A percentile compares a stretch with the other conserved stretches of the same genome.
Evolutionary conservation across 108 stramenopile genomes (phyloP).

Genomic region (Skeletonema grethae): DNA sequence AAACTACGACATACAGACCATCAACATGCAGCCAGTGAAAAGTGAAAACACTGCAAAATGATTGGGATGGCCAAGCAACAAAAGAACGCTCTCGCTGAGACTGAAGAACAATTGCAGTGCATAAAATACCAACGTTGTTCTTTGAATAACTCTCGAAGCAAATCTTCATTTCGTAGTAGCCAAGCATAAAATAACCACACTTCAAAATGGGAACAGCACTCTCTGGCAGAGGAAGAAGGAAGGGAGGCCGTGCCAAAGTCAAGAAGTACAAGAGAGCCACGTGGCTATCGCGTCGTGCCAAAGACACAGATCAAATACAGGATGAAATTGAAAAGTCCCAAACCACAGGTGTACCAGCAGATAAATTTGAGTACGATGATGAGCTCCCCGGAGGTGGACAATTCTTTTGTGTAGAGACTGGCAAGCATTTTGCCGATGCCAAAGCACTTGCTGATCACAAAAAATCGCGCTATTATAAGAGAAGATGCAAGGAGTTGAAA

Average conservation of each 20-base stretch:
- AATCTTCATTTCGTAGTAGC: too few relatives aligned
- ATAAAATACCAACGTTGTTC: too few relatives aligned
- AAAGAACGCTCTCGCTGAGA: too few relatives aligned
- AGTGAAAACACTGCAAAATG: too few relatives aligned
- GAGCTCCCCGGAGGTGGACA: slow-evolving; percentile 98
- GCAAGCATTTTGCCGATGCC: slow-evolving; percentile 91
- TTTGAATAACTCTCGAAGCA: too few relatives aligned
- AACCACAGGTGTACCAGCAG: slow-evolving; percentile 61
- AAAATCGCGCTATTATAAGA: slow-evolving; percentile 90
- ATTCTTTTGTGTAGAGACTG: slow-evolving; percentile 96
- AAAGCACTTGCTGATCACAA: slow-evolving; percentile 91
- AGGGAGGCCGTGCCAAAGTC: slow-evolving; percentile 77
- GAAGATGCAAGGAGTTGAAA: slow-evolving; percentile 86
- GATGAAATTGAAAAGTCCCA: slow-evolving; percentile 90
- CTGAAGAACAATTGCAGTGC: too few relatives aligned
- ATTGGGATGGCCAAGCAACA: too few relatives aligned
- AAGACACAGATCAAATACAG: slow-evolving; percentile 97
- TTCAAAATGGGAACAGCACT: background rate
- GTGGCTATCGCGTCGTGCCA: slow-evolving; percentile 81
- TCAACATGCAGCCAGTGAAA: too few relatives aligned
- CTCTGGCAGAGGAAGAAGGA: slow-evolving; percentile 49
- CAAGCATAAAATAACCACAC: background rate
- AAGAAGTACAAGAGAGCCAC: slow-evolving; percentile 88
- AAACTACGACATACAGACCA: too few relatives aligned
- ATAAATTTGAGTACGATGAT: slow-evolving; percentile 86